These are phyloP conservation scores for Phialemoniopsis sp. DNA, from an alignment of 2,329 filamentous ascomycete genomes.

Conservation along the genomic window DNA sequence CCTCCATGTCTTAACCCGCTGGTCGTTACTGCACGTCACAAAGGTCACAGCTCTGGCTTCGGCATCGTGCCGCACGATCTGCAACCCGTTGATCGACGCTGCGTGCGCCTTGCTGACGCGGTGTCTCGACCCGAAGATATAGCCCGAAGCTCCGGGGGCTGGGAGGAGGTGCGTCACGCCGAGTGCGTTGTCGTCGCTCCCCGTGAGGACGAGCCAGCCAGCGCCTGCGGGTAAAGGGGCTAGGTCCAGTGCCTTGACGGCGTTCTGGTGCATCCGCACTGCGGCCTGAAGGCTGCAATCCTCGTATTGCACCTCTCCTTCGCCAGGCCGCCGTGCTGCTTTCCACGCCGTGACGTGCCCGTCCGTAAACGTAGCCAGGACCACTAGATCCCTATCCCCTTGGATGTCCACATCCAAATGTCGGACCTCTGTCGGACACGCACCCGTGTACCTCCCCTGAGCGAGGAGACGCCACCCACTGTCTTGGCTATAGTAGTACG, in stretches of 20 bases:
- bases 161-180: constrained; percentile 43
- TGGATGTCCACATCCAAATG: constrained; percentile 28
- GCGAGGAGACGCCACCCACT: constrained; percentile 45
- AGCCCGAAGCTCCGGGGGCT: constrained; percentile 12
- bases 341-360: constrained; percentile 66
- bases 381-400: constrained; percentile 19
- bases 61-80: constrained; percentile 22
- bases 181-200: constrained; percentile 85
- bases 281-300: constrained; percentile 18
- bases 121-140: constrained; percentile 15
- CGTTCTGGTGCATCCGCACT: constrained; percentile 68
- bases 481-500: constrained; percentile 42
- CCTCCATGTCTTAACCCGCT: constrained; percentile 53
- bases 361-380: constrained; percentile 76
- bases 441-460: constrained; percentile 60
- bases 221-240: neutral
- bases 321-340: constrained; percentile 5
- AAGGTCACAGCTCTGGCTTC: constrained; percentile 30
- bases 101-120: constrained; percentile 59
- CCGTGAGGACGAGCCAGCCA: constrained; percentile 59
- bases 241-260: constrained; percentile 64
- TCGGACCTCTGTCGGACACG: constrained; percentile 68
- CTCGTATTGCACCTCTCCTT: constrained; percentile 12
- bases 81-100: constrained; percentile 63
- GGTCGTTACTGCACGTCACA: constrained; percentile 50